Base-by-base conservation (phyloP, 495 filamentous ascomycete species). In the Penicilliopsis zonata region DNA sequence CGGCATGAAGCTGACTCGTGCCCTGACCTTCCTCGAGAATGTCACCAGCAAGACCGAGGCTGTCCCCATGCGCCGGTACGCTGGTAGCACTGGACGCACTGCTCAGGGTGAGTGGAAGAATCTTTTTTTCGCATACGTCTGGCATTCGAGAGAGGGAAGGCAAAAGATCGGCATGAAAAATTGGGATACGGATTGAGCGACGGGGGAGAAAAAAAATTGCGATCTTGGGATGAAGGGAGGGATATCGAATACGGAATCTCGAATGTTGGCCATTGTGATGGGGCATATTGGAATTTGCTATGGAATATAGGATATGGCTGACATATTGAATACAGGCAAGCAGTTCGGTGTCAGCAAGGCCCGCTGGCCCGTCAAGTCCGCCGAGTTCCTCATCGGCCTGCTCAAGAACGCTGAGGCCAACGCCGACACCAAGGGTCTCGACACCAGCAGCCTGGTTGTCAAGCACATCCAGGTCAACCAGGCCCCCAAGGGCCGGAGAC, bases 381-480 rank as follows among this genome's bases (percentile, higher is more conserved):
- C 90, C 65, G 77, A 94, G 73, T 94, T 90, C 76, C 75, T 99
- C 40, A 76, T 94, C 60, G 81, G 80, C 54, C 81, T 99, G 41
- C 83, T 99, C 49, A 93, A 87, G 76, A 99, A 99, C 67, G 90
- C 90, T 37, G 90, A 95, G 74, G 80, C 90, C 66, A 99, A 99
- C 67, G 90, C 90, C 56, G 92, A 96, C 50, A 82, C 83, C 63
- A 96, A 96, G 76, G 90, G 92, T 59, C 85, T 99, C 48, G 90
- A 99, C 67, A 95, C 85, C 49, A 74, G 77, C 69, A 92, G 86
- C 70, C 74, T 99, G 43, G 68, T 94, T 52, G 82, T 99, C 62
- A 92, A 93, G 80, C 90, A 93, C 75, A 96, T 99, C 68, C 90
- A 96, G 69, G 92, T 96, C 70, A 96, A 96, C 78, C 90, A 99